Conservation (phyloP, 2,329 filamentous ascomycete genomes). For the Trichoderma endophyticum region DNA sequence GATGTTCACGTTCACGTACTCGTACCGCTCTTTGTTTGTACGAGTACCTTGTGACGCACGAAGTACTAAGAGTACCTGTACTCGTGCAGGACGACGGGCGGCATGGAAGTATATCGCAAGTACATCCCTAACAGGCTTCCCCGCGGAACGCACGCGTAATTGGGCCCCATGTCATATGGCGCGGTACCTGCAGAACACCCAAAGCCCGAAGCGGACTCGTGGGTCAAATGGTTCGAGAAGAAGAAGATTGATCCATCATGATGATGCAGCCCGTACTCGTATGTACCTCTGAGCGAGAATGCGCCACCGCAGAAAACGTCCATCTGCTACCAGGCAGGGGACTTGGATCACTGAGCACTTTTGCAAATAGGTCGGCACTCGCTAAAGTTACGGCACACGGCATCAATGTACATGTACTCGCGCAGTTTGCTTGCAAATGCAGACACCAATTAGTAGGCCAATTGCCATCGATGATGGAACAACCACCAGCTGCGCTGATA, state of each 20-base stretch:
- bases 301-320: not conserved
- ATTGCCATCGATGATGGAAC: not conserved
- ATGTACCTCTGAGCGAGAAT: not conserved
- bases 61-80: not conserved
- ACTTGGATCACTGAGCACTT: not conserved
- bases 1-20: not conserved
- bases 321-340: not conserved
- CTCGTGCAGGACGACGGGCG: not conserved
- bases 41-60: not conserved
- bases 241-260: constrained; percentile 2
- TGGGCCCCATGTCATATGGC: not conserved
- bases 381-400: not conserved
- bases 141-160: constrained; percentile 17
- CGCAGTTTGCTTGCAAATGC: not conserved
- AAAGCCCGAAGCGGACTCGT: constrained; percentile 6
- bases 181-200: constrained; percentile 17
- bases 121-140: constrained; percentile 19
- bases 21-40: not conserved
- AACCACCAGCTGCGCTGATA: constrained; percentile 4
- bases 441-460: not conserved
- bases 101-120: constrained; percentile 8
- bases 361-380: not conserved
- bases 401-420: not conserved
- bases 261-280: not conserved
- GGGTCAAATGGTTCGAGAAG: not conserved